Evolutionary conservation across 1,284 basidiomycete species (phyloP).

Genomic region (Pterulicium gracile): DNA sequence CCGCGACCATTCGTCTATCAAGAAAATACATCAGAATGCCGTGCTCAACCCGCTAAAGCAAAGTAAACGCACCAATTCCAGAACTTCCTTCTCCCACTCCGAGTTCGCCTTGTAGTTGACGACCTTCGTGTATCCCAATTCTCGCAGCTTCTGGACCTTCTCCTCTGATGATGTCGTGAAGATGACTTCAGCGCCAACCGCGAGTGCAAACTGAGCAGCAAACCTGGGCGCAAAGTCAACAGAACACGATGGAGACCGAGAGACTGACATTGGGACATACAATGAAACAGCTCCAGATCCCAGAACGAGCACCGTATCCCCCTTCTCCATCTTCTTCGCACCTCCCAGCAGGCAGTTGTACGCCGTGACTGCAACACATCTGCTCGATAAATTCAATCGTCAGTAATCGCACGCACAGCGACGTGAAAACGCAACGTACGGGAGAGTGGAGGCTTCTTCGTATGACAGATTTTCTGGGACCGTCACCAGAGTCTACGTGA

Average conservation of each 20-base stretch:
- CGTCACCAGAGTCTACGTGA: background rate
- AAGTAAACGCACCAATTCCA: slow-evolving; percentile 8
- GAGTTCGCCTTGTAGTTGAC: slow-evolving; percentile 27
- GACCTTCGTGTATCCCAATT: slow-evolving; percentile 34
- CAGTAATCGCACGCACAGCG: no score
- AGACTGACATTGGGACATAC: no score
- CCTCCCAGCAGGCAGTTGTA: slow-evolving; percentile 28
- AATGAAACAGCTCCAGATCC: slow-evolving; percentile 31
- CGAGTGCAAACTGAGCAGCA: background rate
- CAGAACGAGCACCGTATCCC: slow-evolving; percentile 23
- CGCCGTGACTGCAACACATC: slow-evolving; percentile 25
- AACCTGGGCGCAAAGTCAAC: no score
- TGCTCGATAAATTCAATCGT: no score
- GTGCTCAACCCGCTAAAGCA: no score
- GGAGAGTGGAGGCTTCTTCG: background rate
- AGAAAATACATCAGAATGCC: background rate
- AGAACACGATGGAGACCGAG: no score
- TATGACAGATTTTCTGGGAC: background rate
- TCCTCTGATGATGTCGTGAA: slow-evolving; percentile 10
- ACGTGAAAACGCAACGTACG: background rate
- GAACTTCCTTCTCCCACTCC: slow-evolving; percentile 20
- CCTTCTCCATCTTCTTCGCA: slow-evolving; percentile 16
- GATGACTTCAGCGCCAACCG: background rate
- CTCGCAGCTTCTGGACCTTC: slow-evolving; percentile 23
- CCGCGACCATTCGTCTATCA: background rate